A percentile compares a stretch with the other conserved stretches of the same genome.
These are phyloP conservation scores for Anthracocystis walkeri DNA, from an alignment of 1,284 basidiomycete genomes.

Conservation along the genomic window DNA sequence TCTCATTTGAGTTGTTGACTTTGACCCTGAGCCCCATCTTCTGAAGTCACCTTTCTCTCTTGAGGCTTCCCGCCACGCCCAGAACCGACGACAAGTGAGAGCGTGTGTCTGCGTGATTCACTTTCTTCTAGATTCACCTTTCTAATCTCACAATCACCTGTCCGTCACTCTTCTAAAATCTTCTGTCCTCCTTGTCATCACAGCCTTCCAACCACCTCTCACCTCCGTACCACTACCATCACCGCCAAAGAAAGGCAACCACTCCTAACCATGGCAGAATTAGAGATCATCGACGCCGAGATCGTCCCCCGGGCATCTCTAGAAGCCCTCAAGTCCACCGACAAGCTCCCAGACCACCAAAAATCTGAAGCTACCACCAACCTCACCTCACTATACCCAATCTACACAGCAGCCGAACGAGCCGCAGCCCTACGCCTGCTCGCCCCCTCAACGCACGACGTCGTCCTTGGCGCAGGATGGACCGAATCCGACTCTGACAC, in stretches of 20 bases:
- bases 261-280: slow-evolving; percentile 20
- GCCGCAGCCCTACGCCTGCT: slow-evolving; percentile 40
- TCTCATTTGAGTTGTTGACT: background rate
- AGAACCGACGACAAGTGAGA: background rate
- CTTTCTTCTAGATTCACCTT: background rate
- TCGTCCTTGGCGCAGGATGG: slow-evolving; percentile 53
- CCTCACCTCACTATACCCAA: slow-evolving; percentile 11
- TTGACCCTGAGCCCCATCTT: background rate
- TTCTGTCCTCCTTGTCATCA: background rate
- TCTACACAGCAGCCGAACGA: slow-evolving; percentile 36
- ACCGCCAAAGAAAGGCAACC: background rate
- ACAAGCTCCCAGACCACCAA: background rate
- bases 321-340: background rate
- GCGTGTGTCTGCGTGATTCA: background rate
- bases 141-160: background rate
- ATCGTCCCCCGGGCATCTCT: slow-evolving; percentile 15
- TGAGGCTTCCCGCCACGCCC: background rate
- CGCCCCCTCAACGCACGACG: slow-evolving; percentile 37
- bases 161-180: background rate
- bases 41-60: background rate
- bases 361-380: background rate
- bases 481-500: slow-evolving; percentile 19
- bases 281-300: slow-evolving; percentile 47
- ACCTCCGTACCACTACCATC: background rate
- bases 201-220: too few relatives aligned